These are phyloP conservation scores for Pestalotiopsis sp. DNA, from an alignment of 2,329 filamentous ascomycete species.

Conservation along the genomic window DNA sequence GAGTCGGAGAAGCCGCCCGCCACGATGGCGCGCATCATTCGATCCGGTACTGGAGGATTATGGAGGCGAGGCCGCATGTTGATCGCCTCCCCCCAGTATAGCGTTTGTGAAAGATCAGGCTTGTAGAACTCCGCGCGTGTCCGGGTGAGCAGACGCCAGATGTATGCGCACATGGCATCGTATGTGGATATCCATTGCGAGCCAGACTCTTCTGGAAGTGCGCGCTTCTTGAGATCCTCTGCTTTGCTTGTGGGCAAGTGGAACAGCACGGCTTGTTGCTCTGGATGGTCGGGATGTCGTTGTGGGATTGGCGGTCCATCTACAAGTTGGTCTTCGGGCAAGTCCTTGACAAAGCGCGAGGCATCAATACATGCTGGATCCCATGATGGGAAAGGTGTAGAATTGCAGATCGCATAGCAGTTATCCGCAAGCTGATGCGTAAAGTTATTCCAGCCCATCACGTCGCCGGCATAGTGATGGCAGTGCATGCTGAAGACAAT, in stretches of 20 bases:
- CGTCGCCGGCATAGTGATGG: conserved; percentile 46
- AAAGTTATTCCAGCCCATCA: conserved; percentile 41
- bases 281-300: background rate
- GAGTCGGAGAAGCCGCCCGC: conserved; percentile 25
- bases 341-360: background rate
- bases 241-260: conserved; percentile 7
- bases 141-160: conserved; percentile 42
- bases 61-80: conserved; percentile 28
- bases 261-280: background rate
- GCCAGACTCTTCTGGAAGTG: background rate
- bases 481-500: conserved; percentile 44
- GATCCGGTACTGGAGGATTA: conserved; percentile 32
- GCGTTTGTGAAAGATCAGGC: background rate
- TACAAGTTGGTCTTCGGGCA: background rate
- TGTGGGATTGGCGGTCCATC: background rate
- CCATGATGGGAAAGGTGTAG: background rate
- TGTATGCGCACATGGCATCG: conserved; percentile 14
- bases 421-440: conserved; percentile 1
- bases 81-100: background rate
- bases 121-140: background rate
- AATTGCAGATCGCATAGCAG: background rate
- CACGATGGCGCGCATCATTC: conserved; percentile 41
- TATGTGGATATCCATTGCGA: conserved; percentile 6
- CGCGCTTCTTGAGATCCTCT: background rate
- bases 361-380: background rate